Conservation (phyloP, 2,329 filamentous ascomycete genomes). For the Colletotrichum lini region DNA sequence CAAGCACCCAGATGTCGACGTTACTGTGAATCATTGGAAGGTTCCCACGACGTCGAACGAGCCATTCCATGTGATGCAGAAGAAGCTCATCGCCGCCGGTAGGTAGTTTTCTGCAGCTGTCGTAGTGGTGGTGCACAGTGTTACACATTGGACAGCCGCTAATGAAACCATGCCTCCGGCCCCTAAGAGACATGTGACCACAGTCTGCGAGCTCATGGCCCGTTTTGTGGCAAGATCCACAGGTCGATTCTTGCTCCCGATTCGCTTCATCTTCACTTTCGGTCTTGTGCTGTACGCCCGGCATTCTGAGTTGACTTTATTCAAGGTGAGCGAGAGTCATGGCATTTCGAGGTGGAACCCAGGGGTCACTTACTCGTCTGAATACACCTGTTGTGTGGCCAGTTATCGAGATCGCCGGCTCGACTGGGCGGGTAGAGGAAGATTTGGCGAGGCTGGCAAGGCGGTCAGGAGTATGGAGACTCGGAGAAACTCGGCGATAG, state of each 20-base stretch:
- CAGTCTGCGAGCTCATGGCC: constrained; percentile 3
- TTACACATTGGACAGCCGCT: constrained; percentile 7
- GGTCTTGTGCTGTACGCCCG: too few species aligned
- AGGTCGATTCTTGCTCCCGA: background rate
- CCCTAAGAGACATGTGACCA: rapidly evolving
- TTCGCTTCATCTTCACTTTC: background rate
- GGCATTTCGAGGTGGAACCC: too few species aligned
- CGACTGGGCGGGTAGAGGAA: background rate
- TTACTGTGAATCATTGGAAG: background rate
- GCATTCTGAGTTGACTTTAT: too few species aligned
- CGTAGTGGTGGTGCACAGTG: background rate
- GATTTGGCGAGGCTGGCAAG: background rate
- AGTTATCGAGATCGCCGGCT: background rate
- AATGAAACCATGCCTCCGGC: rapidly evolving
- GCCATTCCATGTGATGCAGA: constrained; percentile 14
- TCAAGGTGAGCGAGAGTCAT: too few species aligned
- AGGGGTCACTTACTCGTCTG: background rate
- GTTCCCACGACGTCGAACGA: background rate
- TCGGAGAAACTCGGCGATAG: background rate
- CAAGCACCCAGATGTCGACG: background rate
- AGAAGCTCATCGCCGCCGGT: background rate
- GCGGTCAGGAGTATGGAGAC: background rate
- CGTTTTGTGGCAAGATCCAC: background rate
- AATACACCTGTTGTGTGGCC: too few species aligned
- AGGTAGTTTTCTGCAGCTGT: background rate